phyloP scores from a whole-genome alignment of 306 rosid genomes.

The Medicago arabica region DNA sequence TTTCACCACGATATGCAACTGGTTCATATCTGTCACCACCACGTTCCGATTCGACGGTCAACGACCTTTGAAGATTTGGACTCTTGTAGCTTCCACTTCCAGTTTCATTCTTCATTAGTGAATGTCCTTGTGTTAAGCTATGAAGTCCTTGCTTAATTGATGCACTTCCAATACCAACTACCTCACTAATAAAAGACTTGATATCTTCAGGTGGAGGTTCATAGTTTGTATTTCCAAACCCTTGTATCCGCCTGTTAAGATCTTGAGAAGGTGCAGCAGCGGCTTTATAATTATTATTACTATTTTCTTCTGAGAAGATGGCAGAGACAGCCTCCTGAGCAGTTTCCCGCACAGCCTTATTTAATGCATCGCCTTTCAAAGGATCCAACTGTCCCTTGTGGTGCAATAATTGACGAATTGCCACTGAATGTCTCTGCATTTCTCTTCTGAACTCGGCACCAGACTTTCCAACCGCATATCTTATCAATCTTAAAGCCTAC shows the following conservation, averaged over 20 bases:
- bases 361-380: conserved; percentile 92
- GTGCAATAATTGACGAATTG: conserved; percentile 86
- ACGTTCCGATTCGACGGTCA: conserved; percentile 72
- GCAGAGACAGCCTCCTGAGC: conserved; percentile 88
- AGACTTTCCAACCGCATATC: conserved; percentile 85
- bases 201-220: conserved; percentile 70
- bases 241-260: conserved; percentile 86
- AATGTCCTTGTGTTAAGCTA: conserved; percentile 78
- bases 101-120: conserved; percentile 73
- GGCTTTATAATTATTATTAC: conserved; percentile 39
- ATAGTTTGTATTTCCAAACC: conserved; percentile 87
- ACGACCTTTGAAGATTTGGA: conserved; percentile 88
- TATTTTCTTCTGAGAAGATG: conserved; percentile 82
- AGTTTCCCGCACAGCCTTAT: conserved; percentile 91
- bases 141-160: conserved; percentile 92
- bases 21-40: conserved; percentile 81
- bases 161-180: conserved; percentile 96
- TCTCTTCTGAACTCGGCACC: conserved; percentile 98
- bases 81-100: conserved; percentile 86
- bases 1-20: conserved; percentile 64
- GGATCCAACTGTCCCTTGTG: conserved; percentile 92
- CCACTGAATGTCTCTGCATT: conserved; percentile 96
- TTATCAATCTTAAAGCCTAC: conserved; percentile 94
- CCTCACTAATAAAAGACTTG: conserved; percentile 93
- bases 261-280: conserved; percentile 77